Evolutionary conservation across 306 rosid genomes (phyloP).

Genomic region (Quillaja saponaria): DNA sequence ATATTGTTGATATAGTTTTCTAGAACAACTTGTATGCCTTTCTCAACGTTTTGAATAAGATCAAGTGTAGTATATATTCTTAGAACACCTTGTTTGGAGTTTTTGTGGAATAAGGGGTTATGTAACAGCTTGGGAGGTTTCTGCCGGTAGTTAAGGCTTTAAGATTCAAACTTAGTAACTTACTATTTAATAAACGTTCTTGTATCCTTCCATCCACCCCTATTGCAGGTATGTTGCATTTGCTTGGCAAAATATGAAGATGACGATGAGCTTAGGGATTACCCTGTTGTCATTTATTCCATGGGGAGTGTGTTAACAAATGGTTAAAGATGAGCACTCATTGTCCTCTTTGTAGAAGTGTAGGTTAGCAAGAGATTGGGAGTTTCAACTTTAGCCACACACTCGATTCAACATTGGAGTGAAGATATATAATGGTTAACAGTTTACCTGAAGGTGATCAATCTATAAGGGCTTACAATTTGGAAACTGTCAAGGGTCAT

Average conservation of each 20-base stretch:
- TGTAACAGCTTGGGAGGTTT: too few species aligned
- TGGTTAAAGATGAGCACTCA: conserved; percentile 77
- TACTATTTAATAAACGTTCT: neutral
- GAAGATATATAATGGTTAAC: too few species aligned
- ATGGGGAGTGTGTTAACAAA: conserved; percentile 63
- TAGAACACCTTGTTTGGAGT: too few species aligned
- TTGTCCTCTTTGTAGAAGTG: conserved; percentile 71
- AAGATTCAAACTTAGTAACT: too few species aligned
- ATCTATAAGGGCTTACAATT: neutral
- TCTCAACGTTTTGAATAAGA: too few species aligned
- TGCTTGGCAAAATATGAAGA: conserved; percentile 67
- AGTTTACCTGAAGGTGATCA: neutral
- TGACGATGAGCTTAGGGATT: conserved; percentile 65
- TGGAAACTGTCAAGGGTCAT: neutral
- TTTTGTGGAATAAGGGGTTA: too few species aligned
- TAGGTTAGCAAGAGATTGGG: conserved; percentile 40
- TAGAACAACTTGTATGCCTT: too few species aligned
- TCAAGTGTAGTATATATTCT: too few species aligned
- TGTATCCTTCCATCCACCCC: conserved; percentile 15
- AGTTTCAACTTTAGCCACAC: conserved; percentile 35
- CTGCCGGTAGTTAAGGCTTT: too few species aligned
- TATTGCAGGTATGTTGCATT: conserved; percentile 65
- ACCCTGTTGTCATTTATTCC: conserved; percentile 69
- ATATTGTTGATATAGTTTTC: too few species aligned
- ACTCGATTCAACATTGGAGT: conserved; percentile 42